Conservation (phyloP, 2,329 filamentous ascomycete genomes). For the Paecilomyces formosus region DNA sequence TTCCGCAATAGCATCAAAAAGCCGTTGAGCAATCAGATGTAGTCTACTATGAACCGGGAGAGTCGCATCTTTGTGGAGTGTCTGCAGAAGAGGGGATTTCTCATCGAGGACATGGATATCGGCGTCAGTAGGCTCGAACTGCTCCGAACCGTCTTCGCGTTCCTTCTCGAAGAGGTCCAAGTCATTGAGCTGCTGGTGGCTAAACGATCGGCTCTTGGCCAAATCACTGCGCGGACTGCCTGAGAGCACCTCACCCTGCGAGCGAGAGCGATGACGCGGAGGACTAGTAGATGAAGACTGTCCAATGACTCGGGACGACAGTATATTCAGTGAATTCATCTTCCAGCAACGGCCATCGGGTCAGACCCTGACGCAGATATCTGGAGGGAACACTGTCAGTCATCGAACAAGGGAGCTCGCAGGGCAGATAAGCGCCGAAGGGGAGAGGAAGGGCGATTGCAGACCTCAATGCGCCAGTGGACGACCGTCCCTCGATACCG, state of each 20-base stretch:
- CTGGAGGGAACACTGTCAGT: constrained; percentile 12
- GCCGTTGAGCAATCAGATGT: constrained; percentile 56
- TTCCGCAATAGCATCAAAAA: constrained; percentile 65
- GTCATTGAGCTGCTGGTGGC: constrained; percentile 30
- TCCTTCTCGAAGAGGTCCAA: constrained; percentile 20
- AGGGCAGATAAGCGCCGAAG: constrained; percentile 1
- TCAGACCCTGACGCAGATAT: constrained; percentile 27
- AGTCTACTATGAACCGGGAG: constrained; percentile 31
- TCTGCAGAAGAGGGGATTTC: constrained; percentile 59
- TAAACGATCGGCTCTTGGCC: constrained; percentile 35
- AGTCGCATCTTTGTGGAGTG: constrained; percentile 27
- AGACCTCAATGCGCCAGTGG: constrained; percentile 34
- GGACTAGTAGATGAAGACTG: constrained; percentile 44
- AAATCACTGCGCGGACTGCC: constrained; percentile 23
- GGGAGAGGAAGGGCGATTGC: constrained; percentile 9
- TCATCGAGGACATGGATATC: constrained; percentile 49
- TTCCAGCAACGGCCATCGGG: constrained; percentile 48
- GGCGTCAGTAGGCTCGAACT: constrained; percentile 20
- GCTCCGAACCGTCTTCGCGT: constrained; percentile 16
- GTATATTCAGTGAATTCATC: constrained; percentile 97
- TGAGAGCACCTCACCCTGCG: constrained; percentile 40
- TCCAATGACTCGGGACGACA: constrained; percentile 73
- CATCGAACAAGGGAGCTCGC: not conserved
- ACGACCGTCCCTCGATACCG: constrained; percentile 21
- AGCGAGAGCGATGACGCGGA: constrained; percentile 47